Evolutionary conservation across 2,329 filamentous ascomycete genomes (phyloP).

Genomic region (Sarocladiaceae sp.): DNA sequence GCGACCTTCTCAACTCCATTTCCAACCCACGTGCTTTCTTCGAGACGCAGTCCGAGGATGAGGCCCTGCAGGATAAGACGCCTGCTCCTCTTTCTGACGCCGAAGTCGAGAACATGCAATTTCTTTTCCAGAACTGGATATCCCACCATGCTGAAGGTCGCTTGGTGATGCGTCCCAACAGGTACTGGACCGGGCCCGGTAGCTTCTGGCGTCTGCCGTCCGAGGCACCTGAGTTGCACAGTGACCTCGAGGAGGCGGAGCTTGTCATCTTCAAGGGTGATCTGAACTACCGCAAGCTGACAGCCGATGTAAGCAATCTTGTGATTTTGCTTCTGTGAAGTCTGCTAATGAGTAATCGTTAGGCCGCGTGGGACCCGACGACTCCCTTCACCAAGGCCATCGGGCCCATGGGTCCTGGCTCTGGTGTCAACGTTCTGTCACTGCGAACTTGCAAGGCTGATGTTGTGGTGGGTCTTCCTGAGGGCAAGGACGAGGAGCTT

Average conservation of each 20-base stretch:
- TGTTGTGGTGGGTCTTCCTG: slow-evolving; percentile 79
- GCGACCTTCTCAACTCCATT: slow-evolving; percentile 73
- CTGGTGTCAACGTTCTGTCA: slow-evolving; percentile 77
- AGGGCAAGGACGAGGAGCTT: slow-evolving; percentile 78
- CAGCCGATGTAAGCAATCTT: slow-evolving; percentile 64
- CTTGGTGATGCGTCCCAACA: slow-evolving; percentile 73
- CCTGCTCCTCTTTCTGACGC: slow-evolving; percentile 58
- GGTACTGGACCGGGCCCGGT: slow-evolving; percentile 84
- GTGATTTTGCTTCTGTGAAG: neutral
- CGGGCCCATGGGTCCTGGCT: slow-evolving; percentile 74
- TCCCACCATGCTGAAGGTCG: slow-evolving; percentile 75
- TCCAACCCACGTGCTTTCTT: slow-evolving; percentile 74
- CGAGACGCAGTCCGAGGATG: slow-evolving; percentile 64
- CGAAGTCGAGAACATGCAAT: slow-evolving; percentile 62
- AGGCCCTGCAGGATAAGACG: slow-evolving; percentile 47
- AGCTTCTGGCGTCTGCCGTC: slow-evolving; percentile 83
- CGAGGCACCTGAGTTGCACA: slow-evolving; percentile 58
- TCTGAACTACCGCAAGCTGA: slow-evolving; percentile 91
- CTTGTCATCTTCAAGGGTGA: slow-evolving; percentile 97
- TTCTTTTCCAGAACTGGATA: slow-evolving; percentile 79
- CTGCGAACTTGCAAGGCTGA: slow-evolving; percentile 95
- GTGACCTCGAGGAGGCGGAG: slow-evolving; percentile 76
- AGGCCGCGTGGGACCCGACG: slow-evolving; percentile 67
- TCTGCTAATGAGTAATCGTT: neutral
- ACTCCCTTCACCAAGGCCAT: slow-evolving; percentile 82